Percentiles rank a stretch among this genome's conserved stretches.
phyloP scores from a whole-genome alignment of 805 yeast genomes.

The Kuraishia piskuri region DNA sequence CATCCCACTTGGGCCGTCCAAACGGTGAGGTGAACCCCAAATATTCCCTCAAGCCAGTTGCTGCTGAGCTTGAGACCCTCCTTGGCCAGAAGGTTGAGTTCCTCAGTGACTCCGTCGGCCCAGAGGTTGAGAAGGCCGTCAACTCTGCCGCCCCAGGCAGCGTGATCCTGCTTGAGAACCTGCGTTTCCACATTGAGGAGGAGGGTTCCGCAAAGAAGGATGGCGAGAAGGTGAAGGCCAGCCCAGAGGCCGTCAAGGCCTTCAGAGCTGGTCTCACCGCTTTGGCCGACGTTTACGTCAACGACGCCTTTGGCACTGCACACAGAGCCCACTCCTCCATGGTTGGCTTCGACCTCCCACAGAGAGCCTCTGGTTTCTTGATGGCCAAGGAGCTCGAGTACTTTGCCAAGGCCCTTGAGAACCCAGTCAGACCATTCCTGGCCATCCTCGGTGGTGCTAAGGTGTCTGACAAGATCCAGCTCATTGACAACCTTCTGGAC shows the following conservation, averaged over 20 bases:
- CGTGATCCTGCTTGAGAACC: constrained; percentile 88
- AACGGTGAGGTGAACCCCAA: constrained; percentile 84
- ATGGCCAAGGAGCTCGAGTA: constrained; percentile 95
- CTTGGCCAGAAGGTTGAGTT: constrained; percentile 70
- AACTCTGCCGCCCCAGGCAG: constrained; percentile 69
- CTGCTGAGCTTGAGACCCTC: constrained; percentile 76
- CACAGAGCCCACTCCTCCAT: constrained; percentile 99
- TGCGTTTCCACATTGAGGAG: constrained; percentile 96
- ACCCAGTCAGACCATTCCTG: constrained; percentile 96
- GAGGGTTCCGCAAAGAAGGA: constrained; percentile 91
- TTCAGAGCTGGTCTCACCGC: constrained; percentile 89
- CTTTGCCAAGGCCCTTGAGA: constrained; percentile 97
- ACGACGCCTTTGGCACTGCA: constrained; percentile 99
- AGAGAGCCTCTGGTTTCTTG: constrained; percentile 98
- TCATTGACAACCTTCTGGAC: constrained; percentile 93
- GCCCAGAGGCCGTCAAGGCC: constrained; percentile 68
- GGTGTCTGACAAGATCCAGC: constrained; percentile 97
- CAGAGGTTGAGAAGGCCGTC: constrained; percentile 76
- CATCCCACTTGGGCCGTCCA: constrained; percentile 99
- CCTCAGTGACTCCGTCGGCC: constrained; percentile 88
- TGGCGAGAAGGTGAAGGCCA: constrained; percentile 92
- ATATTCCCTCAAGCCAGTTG: constrained; percentile 90
- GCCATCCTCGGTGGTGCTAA: constrained; percentile 99
- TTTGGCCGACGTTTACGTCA: constrained; percentile 93
- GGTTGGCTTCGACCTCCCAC: constrained; percentile 94